Evolutionary conservation across 225 moss, liverwort and hornwort species (phyloP).

Genomic region (Ulota crispa): DNA sequence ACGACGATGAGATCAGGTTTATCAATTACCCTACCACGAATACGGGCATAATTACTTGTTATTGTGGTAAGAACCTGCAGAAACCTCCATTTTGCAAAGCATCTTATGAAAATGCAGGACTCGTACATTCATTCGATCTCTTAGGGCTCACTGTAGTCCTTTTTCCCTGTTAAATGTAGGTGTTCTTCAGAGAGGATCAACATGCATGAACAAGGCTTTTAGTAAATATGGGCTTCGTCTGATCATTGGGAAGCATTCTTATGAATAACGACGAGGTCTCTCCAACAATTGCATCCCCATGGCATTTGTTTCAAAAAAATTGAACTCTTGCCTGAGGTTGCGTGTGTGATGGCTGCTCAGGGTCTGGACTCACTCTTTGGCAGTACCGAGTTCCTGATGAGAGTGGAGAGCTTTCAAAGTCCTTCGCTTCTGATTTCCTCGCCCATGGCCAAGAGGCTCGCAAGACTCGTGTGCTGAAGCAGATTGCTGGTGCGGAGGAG

Average conservation of each 20-base stretch:
- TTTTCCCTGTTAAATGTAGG: background rate
- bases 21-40: constrained; percentile 23
- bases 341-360: constrained; percentile 21
- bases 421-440: constrained; percentile 25
- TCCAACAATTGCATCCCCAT: too few relatives aligned
- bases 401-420: constrained; percentile 40
- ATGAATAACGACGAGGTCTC: too few relatives aligned
- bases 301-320: too few relatives aligned
- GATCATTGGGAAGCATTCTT: too few relatives aligned
- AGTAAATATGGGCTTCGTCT: background rate
- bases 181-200: background rate
- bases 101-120: background rate
- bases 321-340: background rate
- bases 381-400: constrained; percentile 39
- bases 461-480: constrained; percentile 45
- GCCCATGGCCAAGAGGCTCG: constrained; percentile 30
- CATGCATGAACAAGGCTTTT: background rate
- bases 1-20: constrained; percentile 39
- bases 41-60: constrained; percentile 16
- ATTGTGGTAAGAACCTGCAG: constrained; percentile 34
- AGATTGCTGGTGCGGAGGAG: constrained; percentile 27
- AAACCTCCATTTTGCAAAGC: background rate
- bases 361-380: constrained; percentile 36
- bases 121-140: background rate
- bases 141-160: background rate